Evolutionary conservation across 805 yeast species (phyloP), one percentile per base, ranked within the genome.

Genomic region (Candida cerambycidarum): DNA sequence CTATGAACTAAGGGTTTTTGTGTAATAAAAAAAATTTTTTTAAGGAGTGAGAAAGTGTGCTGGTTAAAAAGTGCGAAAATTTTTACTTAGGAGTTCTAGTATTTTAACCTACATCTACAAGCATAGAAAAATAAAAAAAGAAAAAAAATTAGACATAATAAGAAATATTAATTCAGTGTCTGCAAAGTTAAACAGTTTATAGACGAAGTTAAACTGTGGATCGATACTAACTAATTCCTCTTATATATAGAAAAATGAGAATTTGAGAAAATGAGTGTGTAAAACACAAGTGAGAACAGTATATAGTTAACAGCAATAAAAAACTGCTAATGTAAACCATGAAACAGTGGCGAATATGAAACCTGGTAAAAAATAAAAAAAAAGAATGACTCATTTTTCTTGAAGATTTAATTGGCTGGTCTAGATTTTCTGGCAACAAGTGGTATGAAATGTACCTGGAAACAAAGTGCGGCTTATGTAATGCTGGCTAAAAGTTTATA

Each of bases 31-130:
- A 34, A 34, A 33, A 13, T 34, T 34, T 34, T 34, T 34, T 34
- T 34, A 34, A 29, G 38, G 38, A 34, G 38, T 24, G 38, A 34
- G 38, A 34, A 34, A 34, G 30, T 34, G 38, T 34, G 38, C 38
- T 34, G 38, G 38, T 34, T 34, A 34, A 34, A 34, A 34, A 34
- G 36, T 34, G 38, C 38, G 38, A 34, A 34, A 19, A 34, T 34
- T 34, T 34, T 15, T 32, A 7, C 13, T 12, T n/a, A 21, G 38
- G n/a, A 8, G 23, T 23, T 13, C n/a, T 19, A 14, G 14, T 12
- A 10, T 19, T n/a, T 32, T 19, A 9, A 32, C 29, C 4, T 13
- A 34, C 29, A 23, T 34, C 14, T 21, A 23, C 17, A 21, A 33
- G 29, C 29, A 34, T 21, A 24, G 38, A 34, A 34, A 34, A 23